Evolutionary conservation across 371 early-diverging fungal species (phyloP), one percentile per base, ranked within the genome.

Genomic region (Nematocida sp.): DNA sequence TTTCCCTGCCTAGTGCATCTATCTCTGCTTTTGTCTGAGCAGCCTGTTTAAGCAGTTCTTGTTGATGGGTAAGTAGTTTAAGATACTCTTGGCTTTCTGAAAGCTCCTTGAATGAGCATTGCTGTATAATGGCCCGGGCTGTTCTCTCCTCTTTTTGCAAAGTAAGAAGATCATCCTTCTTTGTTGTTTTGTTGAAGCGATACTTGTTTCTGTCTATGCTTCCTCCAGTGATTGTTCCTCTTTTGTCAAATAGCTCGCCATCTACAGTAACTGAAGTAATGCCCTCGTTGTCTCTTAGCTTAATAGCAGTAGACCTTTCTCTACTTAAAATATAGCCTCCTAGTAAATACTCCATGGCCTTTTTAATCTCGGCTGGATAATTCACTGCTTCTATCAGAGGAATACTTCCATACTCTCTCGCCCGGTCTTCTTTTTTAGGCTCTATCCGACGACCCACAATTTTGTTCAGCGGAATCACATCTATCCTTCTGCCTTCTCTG

Each of bases 181-280:
- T 44, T 44, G 27, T 58, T 33, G 86, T 72, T 50, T 81, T 67
- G 7, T 88, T 88, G 42, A 27, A 57, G 11, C 80, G 40, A 13
- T 84, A 81, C 3, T 76, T 78, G 52, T 62, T 75, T 39, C 42
- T 61, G 15, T 76, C 67, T 15, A 62, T 47, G 66, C 95, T 92
- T 4, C 99, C 99, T 73, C 98, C 99, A 9, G 94, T 93, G 25
- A 98, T 88, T 0, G 94, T 93, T 50, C 98, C 99, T 46, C 91
- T 90, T 1, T 97, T 96, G 83, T 98, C 97, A 88, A 98, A 99
- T 4, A 95, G 90, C 87, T 96, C 97, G 42, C 99, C 99, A 62
- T 97, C 97, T 0, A 92, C 78, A 0, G 98, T 97, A 4, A 99
- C 94, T 18, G 94, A 93, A 20, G 83, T 73, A 23, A 86, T 61